phyloP scores from a whole-genome alignment of 805 yeast genomes.

The Suhomyces canberraensis region DNA sequence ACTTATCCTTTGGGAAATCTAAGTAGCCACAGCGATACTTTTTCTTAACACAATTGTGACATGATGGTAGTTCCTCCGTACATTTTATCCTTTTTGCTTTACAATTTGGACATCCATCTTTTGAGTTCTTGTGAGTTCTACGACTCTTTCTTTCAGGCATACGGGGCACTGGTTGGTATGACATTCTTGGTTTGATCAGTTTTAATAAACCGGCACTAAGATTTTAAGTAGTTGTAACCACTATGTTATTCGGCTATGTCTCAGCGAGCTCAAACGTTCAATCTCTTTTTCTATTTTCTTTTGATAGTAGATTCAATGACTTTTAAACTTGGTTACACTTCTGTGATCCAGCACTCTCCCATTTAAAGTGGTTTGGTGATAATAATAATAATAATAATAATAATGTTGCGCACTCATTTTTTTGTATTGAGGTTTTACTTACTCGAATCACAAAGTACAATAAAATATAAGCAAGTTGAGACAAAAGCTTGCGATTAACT shows the following conservation, averaged over 20 bases:
- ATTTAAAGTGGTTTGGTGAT: neutral
- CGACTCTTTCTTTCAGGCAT: constrained; percentile 19
- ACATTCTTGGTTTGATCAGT: too few species aligned
- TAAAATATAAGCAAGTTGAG: too few species aligned
- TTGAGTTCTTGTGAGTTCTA: constrained; percentile 25
- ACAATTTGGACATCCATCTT: constrained; percentile 43
- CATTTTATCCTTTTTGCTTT: constrained; percentile 42
- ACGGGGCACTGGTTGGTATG: constrained; percentile 4
- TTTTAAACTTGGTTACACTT: neutral
- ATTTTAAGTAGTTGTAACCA: too few species aligned
- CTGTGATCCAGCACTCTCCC: neutral
- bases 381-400: too few species aligned
- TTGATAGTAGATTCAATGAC: neutral
- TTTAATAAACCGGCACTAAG: too few species aligned
- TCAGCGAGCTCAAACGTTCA: too few species aligned
- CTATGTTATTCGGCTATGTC: too few species aligned
- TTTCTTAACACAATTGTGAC: constrained; percentile 37
- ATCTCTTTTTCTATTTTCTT: too few species aligned
- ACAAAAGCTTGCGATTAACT: too few species aligned
- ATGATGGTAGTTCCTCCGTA: constrained; percentile 41
- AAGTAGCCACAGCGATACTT: constrained; percentile 39
- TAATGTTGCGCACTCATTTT: neutral
- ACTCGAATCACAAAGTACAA: too few species aligned
- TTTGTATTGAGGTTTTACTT: too few species aligned
- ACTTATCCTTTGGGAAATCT: constrained; percentile 37